A percentile compares a stretch with the other conserved stretches of the same genome.
phyloP scores from a whole-genome alignment of 106 monocot genomes.

The Phalaenopsis equestris region DNA sequence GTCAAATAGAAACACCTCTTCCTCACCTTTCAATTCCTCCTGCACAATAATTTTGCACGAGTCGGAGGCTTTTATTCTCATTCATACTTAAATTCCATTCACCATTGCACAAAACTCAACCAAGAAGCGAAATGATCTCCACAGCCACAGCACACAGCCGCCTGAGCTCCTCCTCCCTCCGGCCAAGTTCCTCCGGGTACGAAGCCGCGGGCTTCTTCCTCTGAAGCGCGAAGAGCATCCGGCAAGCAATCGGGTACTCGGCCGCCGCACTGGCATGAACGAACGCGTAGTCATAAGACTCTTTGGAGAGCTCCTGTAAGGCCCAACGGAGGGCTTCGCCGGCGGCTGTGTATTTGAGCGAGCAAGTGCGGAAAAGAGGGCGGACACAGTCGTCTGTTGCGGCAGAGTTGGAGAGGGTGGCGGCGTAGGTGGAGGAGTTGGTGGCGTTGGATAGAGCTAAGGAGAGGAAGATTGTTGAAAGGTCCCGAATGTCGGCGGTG shows the following conservation, averaged over 20 bases:
- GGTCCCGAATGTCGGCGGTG: slow-evolving; percentile 17
- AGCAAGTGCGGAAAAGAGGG: slow-evolving; percentile 29
- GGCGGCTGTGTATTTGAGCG: slow-evolving; percentile 41
- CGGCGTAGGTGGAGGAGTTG: slow-evolving; percentile 24
- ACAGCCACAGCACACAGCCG: slow-evolving; percentile 41
- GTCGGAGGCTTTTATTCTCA: no score
- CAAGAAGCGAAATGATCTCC: slow-evolving; percentile 60
- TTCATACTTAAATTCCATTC: no score
- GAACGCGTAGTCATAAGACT: slow-evolving; percentile 56
- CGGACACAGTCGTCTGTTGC: background rate
- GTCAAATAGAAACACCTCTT: no score
- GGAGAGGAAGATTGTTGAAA: slow-evolving; percentile 32
- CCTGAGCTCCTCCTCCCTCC: slow-evolving; percentile 47
- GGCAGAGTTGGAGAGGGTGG: slow-evolving; percentile 14
- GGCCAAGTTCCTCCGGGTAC: slow-evolving; percentile 48
- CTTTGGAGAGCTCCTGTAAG: slow-evolving; percentile 15
- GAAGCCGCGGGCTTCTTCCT: slow-evolving; percentile 4
- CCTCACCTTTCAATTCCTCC: no score
- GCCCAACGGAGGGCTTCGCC: slow-evolving; percentile 35
- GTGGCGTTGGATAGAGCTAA: slow-evolving; percentile 39
- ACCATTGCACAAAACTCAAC: slow-evolving; percentile 5
- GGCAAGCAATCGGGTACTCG: slow-evolving; percentile 64
- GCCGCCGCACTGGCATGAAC: slow-evolving; percentile 58
- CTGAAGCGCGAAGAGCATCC: slow-evolving; percentile 25
- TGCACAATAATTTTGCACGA: no score